Conservation (phyloP, 1,139 yeast species). For the Pichia sp. region DNA sequence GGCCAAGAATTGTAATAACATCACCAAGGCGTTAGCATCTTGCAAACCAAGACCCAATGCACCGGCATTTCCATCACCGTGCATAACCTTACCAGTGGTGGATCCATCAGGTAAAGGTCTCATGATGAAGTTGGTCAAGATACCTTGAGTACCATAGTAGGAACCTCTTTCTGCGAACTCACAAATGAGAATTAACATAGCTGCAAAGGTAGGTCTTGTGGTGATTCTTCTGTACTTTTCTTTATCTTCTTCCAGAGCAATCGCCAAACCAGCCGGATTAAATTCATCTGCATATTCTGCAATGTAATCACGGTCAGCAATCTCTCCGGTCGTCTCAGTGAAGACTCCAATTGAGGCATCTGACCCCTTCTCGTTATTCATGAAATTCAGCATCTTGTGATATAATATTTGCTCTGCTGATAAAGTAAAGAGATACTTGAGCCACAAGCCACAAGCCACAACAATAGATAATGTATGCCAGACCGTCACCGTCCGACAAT, state of each 20-base stretch:
- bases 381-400: too few species aligned
- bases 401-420: too few species aligned
- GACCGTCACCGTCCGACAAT: too few species aligned
- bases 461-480: too few species aligned
- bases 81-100: slow-evolving; percentile 25
- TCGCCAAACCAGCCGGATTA: slow-evolving; percentile 22
- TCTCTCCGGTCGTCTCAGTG: not conserved
- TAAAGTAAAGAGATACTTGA: too few species aligned
- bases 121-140: slow-evolving; percentile 36
- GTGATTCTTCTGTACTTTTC: slow-evolving; percentile 34
- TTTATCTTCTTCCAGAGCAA: slow-evolving; percentile 38
- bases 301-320: slow-evolving; percentile 14
- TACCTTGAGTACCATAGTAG: slow-evolving; percentile 33
- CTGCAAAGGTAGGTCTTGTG: slow-evolving; percentile 33
- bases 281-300: slow-evolving; percentile 23
- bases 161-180: slow-evolving; percentile 44
- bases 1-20: slow-evolving; percentile 36
- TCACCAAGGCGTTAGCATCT: slow-evolving; percentile 34
- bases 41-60: slow-evolving; percentile 35
- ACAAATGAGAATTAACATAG: slow-evolving; percentile 32
- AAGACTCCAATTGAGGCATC: too few species aligned
- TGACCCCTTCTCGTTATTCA: too few species aligned
- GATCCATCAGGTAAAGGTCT: slow-evolving; percentile 46
- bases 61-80: slow-evolving; percentile 25
- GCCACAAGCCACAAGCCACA: too few species aligned